Conservation (phyloP, 2,329 filamentous ascomycete species). For the Aspergillus aculeatus region DNA sequence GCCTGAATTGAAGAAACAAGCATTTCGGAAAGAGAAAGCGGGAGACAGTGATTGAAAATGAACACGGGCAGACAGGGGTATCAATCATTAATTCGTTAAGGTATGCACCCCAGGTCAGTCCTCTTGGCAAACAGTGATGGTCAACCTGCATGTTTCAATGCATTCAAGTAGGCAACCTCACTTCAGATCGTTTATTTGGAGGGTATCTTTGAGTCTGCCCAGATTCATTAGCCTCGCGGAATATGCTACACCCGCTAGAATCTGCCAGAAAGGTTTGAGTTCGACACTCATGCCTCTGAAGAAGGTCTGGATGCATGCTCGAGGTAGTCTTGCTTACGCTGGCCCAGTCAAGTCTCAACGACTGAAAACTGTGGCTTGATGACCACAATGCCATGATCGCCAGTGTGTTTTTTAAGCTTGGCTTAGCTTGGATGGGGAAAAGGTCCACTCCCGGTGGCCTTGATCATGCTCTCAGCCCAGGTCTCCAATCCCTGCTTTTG, state of each 20-base stretch:
- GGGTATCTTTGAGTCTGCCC: neutral
- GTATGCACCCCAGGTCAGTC: no score
- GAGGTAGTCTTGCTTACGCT: neutral
- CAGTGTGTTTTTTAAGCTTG: neutral
- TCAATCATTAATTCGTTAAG: no score
- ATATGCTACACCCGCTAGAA: neutral
- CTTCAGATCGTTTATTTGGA: no score
- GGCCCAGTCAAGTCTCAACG: neutral
- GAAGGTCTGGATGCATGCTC: neutral
- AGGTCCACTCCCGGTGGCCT: neutral
- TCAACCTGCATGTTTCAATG: no score
- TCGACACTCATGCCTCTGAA: neutral
- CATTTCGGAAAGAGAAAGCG: neutral
- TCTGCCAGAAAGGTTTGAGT: neutral
- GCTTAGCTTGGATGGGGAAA: neutral
- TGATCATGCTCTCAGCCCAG: neutral
- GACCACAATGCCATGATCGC: neutral
- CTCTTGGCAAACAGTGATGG: no score
- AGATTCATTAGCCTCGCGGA: neutral
- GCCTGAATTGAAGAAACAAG: neutral
- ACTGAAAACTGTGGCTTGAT: neutral
- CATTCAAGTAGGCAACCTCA: neutral
- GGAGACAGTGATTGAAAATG: no score
- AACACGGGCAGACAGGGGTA: no score
- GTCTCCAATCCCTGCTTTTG: neutral